Evolutionary conservation across 2,329 filamentous ascomycete genomes (phyloP).

Genomic region (Sarocladium strictum): DNA sequence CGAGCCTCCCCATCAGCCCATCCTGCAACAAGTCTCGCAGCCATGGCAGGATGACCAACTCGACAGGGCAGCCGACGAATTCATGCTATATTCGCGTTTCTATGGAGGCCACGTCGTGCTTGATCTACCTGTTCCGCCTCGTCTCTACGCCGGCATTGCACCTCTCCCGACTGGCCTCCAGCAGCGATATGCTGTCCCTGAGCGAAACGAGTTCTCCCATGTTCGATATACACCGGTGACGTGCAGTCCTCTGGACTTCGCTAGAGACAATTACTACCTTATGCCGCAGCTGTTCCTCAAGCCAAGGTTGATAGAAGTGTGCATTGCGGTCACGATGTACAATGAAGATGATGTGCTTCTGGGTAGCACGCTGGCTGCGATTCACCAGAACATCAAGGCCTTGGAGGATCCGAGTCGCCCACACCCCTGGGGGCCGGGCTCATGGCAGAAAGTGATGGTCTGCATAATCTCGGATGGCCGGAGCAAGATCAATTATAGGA

Average conservation of each 20-base stretch:
- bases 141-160: not conserved
- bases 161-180: not conserved
- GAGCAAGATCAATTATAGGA: not conserved
- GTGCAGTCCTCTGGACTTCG: not conserved
- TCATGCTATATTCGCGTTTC: not conserved
- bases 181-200: not conserved
- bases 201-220: not conserved
- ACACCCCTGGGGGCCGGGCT: not conserved
- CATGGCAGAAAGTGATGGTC: not conserved
- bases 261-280: not conserved
- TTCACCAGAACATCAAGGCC: not conserved
- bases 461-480: not conserved
- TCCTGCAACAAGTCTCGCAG: not conserved
- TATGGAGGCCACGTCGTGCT: not conserved
- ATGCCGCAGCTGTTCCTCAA: not conserved
- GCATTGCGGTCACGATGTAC: not conserved
- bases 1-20: not conserved
- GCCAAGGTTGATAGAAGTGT: not conserved
- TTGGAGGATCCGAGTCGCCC: not conserved
- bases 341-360: not conserved
- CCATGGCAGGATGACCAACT: not conserved
- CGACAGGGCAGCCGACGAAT: not conserved
- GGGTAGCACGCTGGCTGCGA: not conserved
- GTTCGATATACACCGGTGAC: not conserved
- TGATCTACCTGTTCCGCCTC: not conserved